Percentiles rank a stretch among this genome's conserved stretches.
Evolutionary conservation across 2,329 filamentous ascomycete species (phyloP).

Genomic region (Boeremia exigua): DNA sequence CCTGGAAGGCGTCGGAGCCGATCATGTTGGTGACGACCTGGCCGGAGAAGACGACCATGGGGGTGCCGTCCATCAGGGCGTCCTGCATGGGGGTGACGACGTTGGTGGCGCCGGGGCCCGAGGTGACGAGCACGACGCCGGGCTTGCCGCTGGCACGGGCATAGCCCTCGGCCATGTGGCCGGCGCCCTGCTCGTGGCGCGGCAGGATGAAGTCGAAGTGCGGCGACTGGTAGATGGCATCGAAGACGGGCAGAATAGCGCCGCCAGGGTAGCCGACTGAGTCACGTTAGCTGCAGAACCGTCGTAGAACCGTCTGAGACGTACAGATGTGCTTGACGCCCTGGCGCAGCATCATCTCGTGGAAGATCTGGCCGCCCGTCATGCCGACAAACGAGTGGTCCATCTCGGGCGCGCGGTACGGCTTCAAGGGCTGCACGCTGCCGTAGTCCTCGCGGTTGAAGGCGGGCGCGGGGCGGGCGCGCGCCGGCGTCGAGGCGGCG

Average conservation of each 20-base stretch:
- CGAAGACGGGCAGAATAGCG: slow-evolving; percentile 96
- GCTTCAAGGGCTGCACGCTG: slow-evolving; percentile 55
- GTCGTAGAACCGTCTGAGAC: slow-evolving; percentile 48
- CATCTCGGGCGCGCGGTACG: slow-evolving; percentile 57
- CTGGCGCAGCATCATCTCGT: slow-evolving; percentile 98
- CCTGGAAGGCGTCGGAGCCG: slow-evolving; percentile 95
- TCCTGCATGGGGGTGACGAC: slow-evolving; percentile 97
- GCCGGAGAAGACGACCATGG: slow-evolving; percentile 93
- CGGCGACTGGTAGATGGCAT: slow-evolving; percentile 97
- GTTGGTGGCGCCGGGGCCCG: slow-evolving; percentile 94
- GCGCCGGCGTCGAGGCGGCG: slow-evolving; percentile 37
- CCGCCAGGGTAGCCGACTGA: slow-evolving; percentile 80
- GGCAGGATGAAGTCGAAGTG: slow-evolving; percentile 97
- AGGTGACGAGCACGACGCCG: slow-evolving; percentile 95
- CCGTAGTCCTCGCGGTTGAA: slow-evolving; percentile 57
- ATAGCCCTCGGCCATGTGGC: slow-evolving; percentile 98
- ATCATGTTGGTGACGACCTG: slow-evolving; percentile 91
- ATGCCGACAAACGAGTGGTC: slow-evolving; percentile 81
- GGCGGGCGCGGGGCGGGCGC: slow-evolving; percentile 53
- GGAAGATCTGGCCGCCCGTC: slow-evolving; percentile 95
- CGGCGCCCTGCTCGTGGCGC: slow-evolving; percentile 95
- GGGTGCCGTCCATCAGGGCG: slow-evolving; percentile 92
- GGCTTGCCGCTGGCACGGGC: slow-evolving; percentile 91
- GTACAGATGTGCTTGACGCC: slow-evolving; percentile 92
- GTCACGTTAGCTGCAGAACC: slow-evolving; percentile 26